These are phyloP conservation scores for Solanum hybrid DNA, from an alignment of 305 asterid genomes.

Conservation along the genomic window DNA sequence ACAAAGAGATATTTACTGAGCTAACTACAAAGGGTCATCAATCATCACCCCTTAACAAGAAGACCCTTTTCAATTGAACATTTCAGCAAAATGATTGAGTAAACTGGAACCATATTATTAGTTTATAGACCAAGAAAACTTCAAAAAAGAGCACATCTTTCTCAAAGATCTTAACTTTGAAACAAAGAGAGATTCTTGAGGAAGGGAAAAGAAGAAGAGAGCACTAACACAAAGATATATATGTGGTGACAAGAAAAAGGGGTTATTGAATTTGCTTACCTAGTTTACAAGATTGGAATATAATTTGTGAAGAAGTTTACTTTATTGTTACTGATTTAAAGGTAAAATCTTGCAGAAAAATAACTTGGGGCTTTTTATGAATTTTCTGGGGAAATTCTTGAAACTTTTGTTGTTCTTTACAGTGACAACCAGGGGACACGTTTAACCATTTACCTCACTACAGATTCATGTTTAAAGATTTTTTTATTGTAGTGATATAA, in stretches of 20 bases:
- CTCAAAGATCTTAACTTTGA: not conserved
- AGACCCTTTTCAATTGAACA: not conserved
- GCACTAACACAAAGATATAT: not conserved
- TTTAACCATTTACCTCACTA: not conserved
- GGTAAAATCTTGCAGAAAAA: not conserved
- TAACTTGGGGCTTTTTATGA: not conserved
- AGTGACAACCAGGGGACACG: not conserved
- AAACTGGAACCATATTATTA: not conserved
- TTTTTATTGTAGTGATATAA: not conserved
- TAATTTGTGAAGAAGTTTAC: not conserved
- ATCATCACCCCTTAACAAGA: not conserved
- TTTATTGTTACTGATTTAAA: not conserved
- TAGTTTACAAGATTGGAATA: not conserved
- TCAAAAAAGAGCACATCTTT: not conserved
- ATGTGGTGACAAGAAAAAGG: not conserved
- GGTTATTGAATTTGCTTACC: not conserved
- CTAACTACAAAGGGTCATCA: not conserved
- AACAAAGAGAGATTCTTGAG: not conserved
- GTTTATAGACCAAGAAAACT: not conserved
- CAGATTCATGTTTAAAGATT: not conserved
- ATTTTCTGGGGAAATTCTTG: not conserved
- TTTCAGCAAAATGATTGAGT: not conserved
- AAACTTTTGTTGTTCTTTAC: not conserved
- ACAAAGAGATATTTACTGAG: not conserved
- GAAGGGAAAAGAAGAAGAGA: not conserved